Evolutionary conservation across 371 early-diverging fungal species (phyloP).

Genomic region (Phascolomyces articulosus): DNA sequence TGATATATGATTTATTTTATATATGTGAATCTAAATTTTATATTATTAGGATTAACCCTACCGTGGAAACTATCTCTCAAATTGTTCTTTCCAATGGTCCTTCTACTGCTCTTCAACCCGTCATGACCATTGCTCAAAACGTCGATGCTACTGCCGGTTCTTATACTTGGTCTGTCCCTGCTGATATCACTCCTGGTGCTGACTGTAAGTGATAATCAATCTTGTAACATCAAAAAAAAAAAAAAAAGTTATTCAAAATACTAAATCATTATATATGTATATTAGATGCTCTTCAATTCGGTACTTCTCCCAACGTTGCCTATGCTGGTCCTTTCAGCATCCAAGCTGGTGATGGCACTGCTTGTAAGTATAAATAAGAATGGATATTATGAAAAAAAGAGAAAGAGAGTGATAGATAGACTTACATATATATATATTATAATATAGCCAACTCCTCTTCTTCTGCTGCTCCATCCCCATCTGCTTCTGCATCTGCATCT

Average conservation of each 20-base stretch:
- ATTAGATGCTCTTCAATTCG: constrained; percentile 39
- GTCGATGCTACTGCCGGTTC: constrained; percentile 32
- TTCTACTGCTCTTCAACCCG: constrained; percentile 24
- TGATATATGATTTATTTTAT: too few relatives aligned
- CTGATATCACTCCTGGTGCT: constrained; percentile 29
- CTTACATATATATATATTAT: background rate
- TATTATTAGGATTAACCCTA: constrained; percentile 24
- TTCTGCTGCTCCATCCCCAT: background rate
- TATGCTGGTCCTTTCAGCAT: constrained; percentile 48
- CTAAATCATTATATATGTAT: background rate
- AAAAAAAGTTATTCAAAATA: too few relatives aligned
- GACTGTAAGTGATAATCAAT: constrained; percentile 40
- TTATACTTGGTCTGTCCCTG: constrained; percentile 45
- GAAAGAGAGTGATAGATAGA: background rate
- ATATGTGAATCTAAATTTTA: too few relatives aligned
- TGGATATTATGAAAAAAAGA: background rate
- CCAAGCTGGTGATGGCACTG: constrained; percentile 24
- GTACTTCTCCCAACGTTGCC: constrained; percentile 29
- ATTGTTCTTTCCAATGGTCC: constrained; percentile 39
- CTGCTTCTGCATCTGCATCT: background rate
- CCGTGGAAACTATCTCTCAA: constrained; percentile 32
- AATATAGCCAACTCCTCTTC: constrained; percentile 9
- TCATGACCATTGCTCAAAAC: constrained; percentile 24
- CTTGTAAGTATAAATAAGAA: constrained; percentile 12
- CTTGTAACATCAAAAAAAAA: too few relatives aligned